Percentiles rank a stretch among this genome's conserved stretches.
Conservation (phyloP, 257 asterid genomes). For the Nyctanthes arbortristis region DNA sequence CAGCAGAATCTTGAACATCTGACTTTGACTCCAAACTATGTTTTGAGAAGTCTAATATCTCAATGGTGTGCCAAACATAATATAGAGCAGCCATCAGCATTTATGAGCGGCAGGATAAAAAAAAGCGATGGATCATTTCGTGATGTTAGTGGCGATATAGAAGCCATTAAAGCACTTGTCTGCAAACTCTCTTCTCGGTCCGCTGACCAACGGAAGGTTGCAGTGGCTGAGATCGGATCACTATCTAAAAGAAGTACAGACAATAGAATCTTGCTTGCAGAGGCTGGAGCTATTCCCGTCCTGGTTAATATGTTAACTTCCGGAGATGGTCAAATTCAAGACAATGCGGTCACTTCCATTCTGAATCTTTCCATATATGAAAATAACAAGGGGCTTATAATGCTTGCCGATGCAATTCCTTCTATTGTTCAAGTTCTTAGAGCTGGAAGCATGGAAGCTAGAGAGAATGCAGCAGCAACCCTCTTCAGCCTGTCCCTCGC, state of each 20-base stretch:
- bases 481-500: slow-evolving; percentile 82
- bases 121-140: slow-evolving; percentile 82
- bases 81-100: slow-evolving; percentile 57
- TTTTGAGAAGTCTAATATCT: slow-evolving; percentile 66
- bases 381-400: slow-evolving; percentile 70
- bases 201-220: slow-evolving; percentile 58
- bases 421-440: slow-evolving; percentile 87
- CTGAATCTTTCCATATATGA: slow-evolving; percentile 86
- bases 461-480: slow-evolving; percentile 94
- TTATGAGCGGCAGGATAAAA: slow-evolving; percentile 61
- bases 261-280: slow-evolving; percentile 82
- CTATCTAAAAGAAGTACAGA: slow-evolving; percentile 91
- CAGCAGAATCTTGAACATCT: slow-evolving; percentile 78
- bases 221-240: slow-evolving; percentile 78
- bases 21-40: slow-evolving; percentile 89
- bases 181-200: slow-evolving; percentile 69
- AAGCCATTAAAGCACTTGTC: slow-evolving; percentile 65
- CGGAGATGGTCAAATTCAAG: slow-evolving; percentile 66
- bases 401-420: slow-evolving; percentile 91
- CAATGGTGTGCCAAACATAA: slow-evolving; percentile 79
- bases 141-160: slow-evolving; percentile 69
- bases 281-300: slow-evolving; percentile 87
- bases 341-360: slow-evolving; percentile 81
- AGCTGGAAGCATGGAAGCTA: slow-evolving; percentile 86
- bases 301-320: slow-evolving; percentile 69